Conservation (phyloP, 2,329 filamentous ascomycete species). For the Fusarium tjaetaba region DNA sequence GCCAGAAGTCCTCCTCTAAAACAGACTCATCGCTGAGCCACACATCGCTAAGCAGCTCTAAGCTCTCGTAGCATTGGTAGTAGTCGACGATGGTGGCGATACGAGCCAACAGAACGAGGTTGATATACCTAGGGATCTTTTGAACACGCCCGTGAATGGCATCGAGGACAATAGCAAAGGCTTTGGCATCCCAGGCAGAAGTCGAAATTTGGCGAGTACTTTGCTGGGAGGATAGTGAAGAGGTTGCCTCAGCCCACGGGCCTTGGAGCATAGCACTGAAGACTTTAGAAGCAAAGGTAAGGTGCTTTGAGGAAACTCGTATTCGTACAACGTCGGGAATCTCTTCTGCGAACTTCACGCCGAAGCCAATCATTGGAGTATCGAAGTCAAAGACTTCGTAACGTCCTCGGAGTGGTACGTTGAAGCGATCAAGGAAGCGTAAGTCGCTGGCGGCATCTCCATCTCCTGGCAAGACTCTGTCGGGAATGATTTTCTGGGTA, state of each 20-base stretch:
- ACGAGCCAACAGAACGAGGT: background rate
- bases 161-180: background rate
- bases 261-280: background rate
- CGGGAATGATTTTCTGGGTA: background rate
- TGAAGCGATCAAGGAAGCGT: too few species aligned
- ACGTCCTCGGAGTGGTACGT: too few species aligned
- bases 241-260: background rate
- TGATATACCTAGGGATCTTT: fast-evolving
- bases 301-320: fast-evolving
- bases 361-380: too few species aligned
- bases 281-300: fast-evolving
- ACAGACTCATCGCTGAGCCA: too few species aligned
- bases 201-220: background rate
- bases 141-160: background rate
- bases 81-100: conserved; percentile 14
- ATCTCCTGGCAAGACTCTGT: fast-evolving
- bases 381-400: fast-evolving
- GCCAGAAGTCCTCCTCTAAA: too few species aligned
- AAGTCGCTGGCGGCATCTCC: fast-evolving
- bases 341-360: background rate
- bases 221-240: too few species aligned
- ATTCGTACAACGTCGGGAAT: fast-evolving
- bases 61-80: background rate
- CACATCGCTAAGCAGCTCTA: too few species aligned
- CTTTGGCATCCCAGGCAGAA: background rate